Evolutionary conservation across 352 stramenopile genomes (phyloP).

Genomic region (Pythium biforme): DNA sequence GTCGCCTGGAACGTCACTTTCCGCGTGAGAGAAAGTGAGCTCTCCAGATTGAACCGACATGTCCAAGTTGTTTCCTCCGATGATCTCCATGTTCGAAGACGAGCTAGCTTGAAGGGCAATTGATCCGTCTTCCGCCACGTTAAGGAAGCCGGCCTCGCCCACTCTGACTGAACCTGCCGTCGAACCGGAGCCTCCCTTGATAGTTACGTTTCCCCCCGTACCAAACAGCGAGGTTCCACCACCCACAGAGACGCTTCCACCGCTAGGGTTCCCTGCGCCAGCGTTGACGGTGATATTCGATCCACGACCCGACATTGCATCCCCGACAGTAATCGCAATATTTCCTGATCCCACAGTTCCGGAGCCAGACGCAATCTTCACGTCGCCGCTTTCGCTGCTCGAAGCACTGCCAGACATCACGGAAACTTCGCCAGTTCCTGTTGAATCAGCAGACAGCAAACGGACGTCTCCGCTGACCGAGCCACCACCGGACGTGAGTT

Average conservation of each 20-base stretch:
- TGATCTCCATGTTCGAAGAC: slow-evolving; percentile 41
- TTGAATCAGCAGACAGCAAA: slow-evolving; percentile 9
- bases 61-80: slow-evolving; percentile 47
- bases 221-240: slow-evolving; percentile 7
- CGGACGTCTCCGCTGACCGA: slow-evolving; percentile 4
- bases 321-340: slow-evolving; percentile 10
- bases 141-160: slow-evolving; percentile 15
- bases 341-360: slow-evolving; percentile 10
- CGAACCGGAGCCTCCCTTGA: slow-evolving; percentile 14
- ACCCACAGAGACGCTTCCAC: neutral
- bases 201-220: slow-evolving; percentile 20
- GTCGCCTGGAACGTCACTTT: slow-evolving; percentile 46
- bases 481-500: slow-evolving; percentile 19
- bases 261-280: slow-evolving; percentile 1
- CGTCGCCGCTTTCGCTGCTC: slow-evolving; percentile 3
- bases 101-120: slow-evolving; percentile 34
- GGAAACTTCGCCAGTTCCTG: slow-evolving; percentile 1
- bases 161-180: slow-evolving; percentile 16
- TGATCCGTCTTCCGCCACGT: slow-evolving; percentile 35
- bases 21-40: slow-evolving; percentile 45
- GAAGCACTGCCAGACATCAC: slow-evolving; percentile 10
- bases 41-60: slow-evolving; percentile 48
- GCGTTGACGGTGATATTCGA: slow-evolving; percentile 13
- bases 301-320: neutral
- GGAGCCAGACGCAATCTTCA: slow-evolving; percentile 8